Conservation (phyloP, 2,329 filamentous ascomycete genomes). For the Aschersonia sp. region DNA sequence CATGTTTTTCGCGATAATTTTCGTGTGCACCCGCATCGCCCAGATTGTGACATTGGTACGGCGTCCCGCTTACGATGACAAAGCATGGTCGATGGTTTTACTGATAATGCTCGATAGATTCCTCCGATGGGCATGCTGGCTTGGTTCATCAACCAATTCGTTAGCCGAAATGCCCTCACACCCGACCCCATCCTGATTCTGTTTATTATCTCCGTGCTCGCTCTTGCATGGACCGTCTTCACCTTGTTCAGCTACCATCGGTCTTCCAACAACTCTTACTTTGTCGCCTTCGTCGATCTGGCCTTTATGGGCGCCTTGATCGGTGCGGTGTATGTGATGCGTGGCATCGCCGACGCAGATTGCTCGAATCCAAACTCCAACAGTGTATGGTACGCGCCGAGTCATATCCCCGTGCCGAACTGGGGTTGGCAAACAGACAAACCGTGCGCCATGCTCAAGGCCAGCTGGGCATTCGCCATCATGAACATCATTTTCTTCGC, state of each 20-base stretch:
- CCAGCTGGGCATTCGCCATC: slow-evolving; percentile 76
- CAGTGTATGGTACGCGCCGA: slow-evolving; percentile 31
- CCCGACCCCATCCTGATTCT: slow-evolving; percentile 49
- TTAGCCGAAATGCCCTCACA: slow-evolving; percentile 39
- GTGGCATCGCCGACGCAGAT: slow-evolving; percentile 44
- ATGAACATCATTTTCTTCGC: slow-evolving; percentile 77
- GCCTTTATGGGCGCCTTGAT: slow-evolving; percentile 50
- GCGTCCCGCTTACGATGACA: background rate
- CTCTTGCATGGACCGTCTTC: slow-evolving; percentile 46
- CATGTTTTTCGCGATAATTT: slow-evolving; percentile 50
- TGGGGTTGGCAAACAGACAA: slow-evolving; percentile 48
- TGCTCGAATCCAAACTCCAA: slow-evolving; percentile 44
- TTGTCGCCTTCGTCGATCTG: slow-evolving; percentile 46
- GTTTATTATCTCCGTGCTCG: slow-evolving; percentile 53
- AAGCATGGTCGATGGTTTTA: no score
- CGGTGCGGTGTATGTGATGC: slow-evolving; percentile 43
- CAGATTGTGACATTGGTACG: slow-evolving; percentile 50
- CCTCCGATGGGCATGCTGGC: slow-evolving; percentile 51
- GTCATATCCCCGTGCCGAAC: slow-evolving; percentile 40
- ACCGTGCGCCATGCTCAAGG: slow-evolving; percentile 85
- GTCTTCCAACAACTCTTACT: slow-evolving; percentile 42
- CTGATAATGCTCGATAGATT: slow-evolving; percentile 28
- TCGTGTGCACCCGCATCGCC: slow-evolving; percentile 45
- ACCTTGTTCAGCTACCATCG: slow-evolving; percentile 55
- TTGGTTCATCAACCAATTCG: slow-evolving; percentile 49